These are phyloP conservation scores for Agaricales sp. DNA, from an alignment of 1,284 basidiomycete species.

Conservation along the genomic window DNA sequence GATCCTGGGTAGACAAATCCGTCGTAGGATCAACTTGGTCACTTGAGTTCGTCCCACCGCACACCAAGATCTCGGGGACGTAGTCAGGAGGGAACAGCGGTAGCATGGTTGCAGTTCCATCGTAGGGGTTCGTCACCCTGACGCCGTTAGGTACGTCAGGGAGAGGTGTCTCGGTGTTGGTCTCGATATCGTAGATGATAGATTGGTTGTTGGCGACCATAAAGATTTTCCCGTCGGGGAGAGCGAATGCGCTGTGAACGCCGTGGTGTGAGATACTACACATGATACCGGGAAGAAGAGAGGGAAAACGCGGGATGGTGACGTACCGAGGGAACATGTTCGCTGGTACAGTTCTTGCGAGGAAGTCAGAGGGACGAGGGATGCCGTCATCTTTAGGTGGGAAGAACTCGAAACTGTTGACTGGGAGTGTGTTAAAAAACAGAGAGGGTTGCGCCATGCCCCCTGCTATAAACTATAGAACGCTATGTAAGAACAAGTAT, in stretches of 20 bases:
- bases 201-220: slow-evolving; percentile 35
- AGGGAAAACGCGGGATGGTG: slow-evolving; percentile 57
- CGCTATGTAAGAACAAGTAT: not conserved
- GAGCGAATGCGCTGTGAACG: slow-evolving; percentile 14
- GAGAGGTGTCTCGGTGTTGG: slow-evolving; percentile 28
- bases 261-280: slow-evolving; percentile 23
- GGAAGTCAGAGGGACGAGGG: slow-evolving; percentile 7
- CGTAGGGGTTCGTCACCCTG: slow-evolving; percentile 36
- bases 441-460: not conserved
- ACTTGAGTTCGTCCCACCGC: slow-evolving; percentile 29
- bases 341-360: slow-evolving; percentile 4
- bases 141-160: slow-evolving; percentile 40
- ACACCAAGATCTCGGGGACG: slow-evolving; percentile 38
- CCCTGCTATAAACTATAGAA: not conserved
- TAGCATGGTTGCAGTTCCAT: slow-evolving; percentile 35
- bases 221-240: slow-evolving; percentile 32
- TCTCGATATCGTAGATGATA: slow-evolving; percentile 35
- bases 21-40: slow-evolving; percentile 19
- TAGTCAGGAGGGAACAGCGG: slow-evolving; percentile 35
- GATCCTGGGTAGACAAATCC: slow-evolving; percentile 26
- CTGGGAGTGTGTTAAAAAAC: slow-evolving; percentile 5
- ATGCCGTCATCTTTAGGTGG: slow-evolving; percentile 8
- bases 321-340: not conserved
- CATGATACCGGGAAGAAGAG: slow-evolving; percentile 63
- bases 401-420: slow-evolving; percentile 11